phyloP scores from a whole-genome alignment of 192 early-diverging fungal genomes.

The Rhizophagus clarus region DNA sequence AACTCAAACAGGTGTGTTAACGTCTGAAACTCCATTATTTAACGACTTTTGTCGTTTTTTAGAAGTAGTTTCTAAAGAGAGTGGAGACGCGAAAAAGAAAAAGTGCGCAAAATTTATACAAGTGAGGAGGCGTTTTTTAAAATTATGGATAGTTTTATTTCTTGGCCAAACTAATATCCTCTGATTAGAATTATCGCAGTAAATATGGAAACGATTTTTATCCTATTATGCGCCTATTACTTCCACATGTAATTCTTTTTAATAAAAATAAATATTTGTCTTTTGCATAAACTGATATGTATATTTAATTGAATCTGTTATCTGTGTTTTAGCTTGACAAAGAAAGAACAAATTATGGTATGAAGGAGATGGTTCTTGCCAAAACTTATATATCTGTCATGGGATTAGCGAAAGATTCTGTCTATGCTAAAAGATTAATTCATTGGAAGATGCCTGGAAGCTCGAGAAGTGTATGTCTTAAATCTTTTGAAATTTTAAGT shows the following conservation, averaged over 20 bases:
- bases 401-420: constrained; percentile 57
- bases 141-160: neutral
- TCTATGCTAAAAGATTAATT: constrained; percentile 58
- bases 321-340: constrained; percentile 47
- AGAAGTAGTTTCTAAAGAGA: constrained; percentile 1
- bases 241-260: constrained; percentile 38
- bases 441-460: constrained; percentile 57
- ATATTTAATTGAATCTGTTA: neutral
- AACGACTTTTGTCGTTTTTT: constrained; percentile 18
- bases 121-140: neutral
- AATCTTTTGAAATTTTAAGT: neutral
- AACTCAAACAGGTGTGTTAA: neutral
- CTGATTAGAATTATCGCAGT: constrained; percentile 6
- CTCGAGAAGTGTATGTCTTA: constrained; percentile 33
- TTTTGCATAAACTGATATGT: neutral
- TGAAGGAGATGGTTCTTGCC: constrained; percentile 71
- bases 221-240: constrained; percentile 41
- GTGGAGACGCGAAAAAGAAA: constrained; percentile 11
- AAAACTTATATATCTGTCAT: constrained; percentile 64
- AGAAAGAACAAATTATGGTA: constrained; percentile 61
- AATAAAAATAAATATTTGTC: neutral
- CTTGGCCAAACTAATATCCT: too few relatives aligned
- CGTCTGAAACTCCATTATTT: neutral
- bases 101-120: neutral
- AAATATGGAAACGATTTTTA: constrained; percentile 17